Conservation (phyloP, 352 stramenopile species). For the Globisporangium uncinulatum region DNA sequence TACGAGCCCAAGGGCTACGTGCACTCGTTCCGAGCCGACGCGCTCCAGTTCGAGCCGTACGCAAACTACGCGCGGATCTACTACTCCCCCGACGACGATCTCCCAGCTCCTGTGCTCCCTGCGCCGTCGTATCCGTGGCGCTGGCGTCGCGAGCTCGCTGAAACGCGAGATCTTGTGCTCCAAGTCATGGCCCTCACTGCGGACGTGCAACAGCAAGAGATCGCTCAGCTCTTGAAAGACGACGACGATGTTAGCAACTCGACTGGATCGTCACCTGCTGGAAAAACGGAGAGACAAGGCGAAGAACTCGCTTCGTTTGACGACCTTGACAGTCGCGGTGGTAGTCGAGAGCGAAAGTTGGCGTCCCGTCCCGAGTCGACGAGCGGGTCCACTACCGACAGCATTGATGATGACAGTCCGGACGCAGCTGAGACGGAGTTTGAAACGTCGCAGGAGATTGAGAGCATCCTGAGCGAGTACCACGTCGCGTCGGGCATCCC, state of each 20-base stretch:
- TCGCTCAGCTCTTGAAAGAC: constrained; percentile 1
- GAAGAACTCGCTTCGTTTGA: background rate
- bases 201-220: constrained; percentile 2
- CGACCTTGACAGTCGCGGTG: too few relatives aligned
- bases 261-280: background rate
- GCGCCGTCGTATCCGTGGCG: constrained; percentile 43
- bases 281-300: background rate
- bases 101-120: constrained; percentile 28
- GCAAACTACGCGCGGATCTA: constrained; percentile 35
- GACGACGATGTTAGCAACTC: background rate
- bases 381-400: background rate
- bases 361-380: background rate
- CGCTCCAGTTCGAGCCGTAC: constrained; percentile 33
- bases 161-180: constrained; percentile 18
- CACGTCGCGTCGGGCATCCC: constrained; percentile 54
- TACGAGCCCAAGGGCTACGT: constrained; percentile 21
- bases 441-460: constrained; percentile 25
- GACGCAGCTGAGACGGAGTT: constrained; percentile 1
- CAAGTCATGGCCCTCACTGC: constrained; percentile 21
- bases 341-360: background rate
- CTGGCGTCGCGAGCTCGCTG: constrained; percentile 26
- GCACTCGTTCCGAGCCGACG: constrained; percentile 12
- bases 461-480: constrained; percentile 34
- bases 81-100: constrained; percentile 30
- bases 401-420: background rate